phyloP scores from a whole-genome alignment of 495 filamentous ascomycete species.

The Venustampulla echinocandica region DNA sequence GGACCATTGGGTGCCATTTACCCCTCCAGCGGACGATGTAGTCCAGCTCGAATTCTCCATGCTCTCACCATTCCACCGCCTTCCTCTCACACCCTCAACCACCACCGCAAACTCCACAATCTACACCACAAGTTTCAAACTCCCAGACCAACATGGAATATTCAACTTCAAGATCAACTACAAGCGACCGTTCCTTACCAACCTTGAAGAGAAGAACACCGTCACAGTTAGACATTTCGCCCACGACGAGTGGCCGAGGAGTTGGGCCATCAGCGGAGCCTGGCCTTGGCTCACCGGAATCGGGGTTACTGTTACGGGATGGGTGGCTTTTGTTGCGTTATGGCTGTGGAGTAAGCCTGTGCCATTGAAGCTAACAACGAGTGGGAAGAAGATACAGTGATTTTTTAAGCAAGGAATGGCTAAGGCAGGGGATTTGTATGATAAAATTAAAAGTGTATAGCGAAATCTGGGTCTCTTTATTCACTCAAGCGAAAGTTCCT shows the following conservation, averaged over 20 bases:
- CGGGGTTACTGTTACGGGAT: slow-evolving; percentile 72
- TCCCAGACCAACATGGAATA: slow-evolving; percentile 95
- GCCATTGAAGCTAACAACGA: slow-evolving; percentile 30
- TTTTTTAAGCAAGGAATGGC: slow-evolving; percentile 7
- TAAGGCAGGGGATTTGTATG: slow-evolving; percentile 18
- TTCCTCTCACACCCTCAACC: slow-evolving; percentile 47
- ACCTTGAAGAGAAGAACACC: slow-evolving; percentile 87
- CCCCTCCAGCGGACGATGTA: slow-evolving; percentile 54
- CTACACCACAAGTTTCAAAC: slow-evolving; percentile 65
- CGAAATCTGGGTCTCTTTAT: too few species aligned
- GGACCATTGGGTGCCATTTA: slow-evolving; percentile 65
- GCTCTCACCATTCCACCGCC: slow-evolving; percentile 97
- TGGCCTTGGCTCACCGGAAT: slow-evolving; percentile 96
- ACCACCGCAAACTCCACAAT: slow-evolving; percentile 59
- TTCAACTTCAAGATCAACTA: slow-evolving; percentile 96
- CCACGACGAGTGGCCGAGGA: slow-evolving; percentile 91
- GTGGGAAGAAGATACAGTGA: slow-evolving; percentile 66
- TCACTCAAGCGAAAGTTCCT: too few species aligned
- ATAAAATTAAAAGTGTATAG: slow-evolving; percentile 23
- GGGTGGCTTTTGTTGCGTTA: slow-evolving; percentile 72
- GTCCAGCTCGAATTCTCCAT: slow-evolving; percentile 96
- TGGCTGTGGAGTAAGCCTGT: slow-evolving; percentile 83
- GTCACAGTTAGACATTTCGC: slow-evolving; percentile 93
- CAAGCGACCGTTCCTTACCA: slow-evolving; percentile 84
- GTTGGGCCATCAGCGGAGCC: slow-evolving; percentile 78